Base-by-base conservation (phyloP, 2,329 filamentous ascomycete genomes). In the Fusarium nodosum region DNA sequence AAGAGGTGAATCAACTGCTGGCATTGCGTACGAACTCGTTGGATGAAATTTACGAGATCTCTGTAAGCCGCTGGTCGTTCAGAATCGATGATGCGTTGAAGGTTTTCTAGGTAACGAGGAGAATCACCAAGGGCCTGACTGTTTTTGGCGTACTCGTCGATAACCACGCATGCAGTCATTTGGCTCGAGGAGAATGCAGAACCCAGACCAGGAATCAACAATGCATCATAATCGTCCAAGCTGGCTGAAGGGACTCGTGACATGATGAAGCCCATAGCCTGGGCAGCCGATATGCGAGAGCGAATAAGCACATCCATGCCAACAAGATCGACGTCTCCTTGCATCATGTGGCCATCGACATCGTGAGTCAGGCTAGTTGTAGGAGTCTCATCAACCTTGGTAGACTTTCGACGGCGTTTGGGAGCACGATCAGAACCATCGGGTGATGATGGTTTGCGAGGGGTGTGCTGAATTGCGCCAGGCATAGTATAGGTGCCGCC, bases 281-380 rank as follows among this genome's bases (percentile, higher is more conserved):
- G 90, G 22, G 95, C 93, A 15, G 94, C 93, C 62, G 89, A 92
- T n/a, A 97, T 91, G 71, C 95, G 92, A 10, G 94, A 97, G 65
- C 95, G 90, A 51, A 98, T 89, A 79, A 99, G 88, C 9, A 90
- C 90, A 64, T 99, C 96, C 74, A 92, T 88, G 33, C 96, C 94
- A 28, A 99, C 94, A 42, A 99, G 85, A 76, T 99, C 97, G 47
- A 98, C 91, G 75, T 99, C 97, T 53, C 97, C 96, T 77, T 95
- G 93, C 84, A 99, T 94, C 91, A 99, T 97, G 72, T 97, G 94
- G 12, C 94, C 96, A 78, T 99, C 96, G 20, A 99, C 93, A 78
- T 99, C 97, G 79, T 99, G 96, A 2, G 91, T 88, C n/a, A 91
- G 83, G n/a, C 83, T 87, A 6, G 86, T 81, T 2, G 87, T 82